Evolutionary conservation across 768 basidiomycete species (phyloP), one percentile per base, ranked within the genome.

Genomic region (Naganishia vaughanmartiniae): DNA sequence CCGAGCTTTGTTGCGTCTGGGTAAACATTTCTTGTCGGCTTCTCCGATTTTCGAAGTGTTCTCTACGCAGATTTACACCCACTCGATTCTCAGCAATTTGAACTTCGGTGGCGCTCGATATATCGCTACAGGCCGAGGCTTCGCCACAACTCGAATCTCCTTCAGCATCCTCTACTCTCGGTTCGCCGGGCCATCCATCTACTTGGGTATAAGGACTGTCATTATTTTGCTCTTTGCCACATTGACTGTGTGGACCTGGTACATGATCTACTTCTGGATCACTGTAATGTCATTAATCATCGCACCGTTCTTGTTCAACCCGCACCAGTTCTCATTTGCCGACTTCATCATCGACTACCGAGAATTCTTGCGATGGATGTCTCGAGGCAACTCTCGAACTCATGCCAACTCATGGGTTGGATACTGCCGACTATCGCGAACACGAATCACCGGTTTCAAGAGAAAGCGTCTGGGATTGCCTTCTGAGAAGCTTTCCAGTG

Each of bases 401-500:
- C 96, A 99, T 82, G 90, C 87, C 76, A 99, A 97, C 81, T 96
- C 95, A 5, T 99, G 96, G 96, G 95, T 98, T 74, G 95, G 96
- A 0, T 99, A 98, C 82, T 99, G 96, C 81, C 91, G 96, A 66
- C 84, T 99, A 55, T 93, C 93, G n/a, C 86, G 96, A 65, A 99
- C 96, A 21, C 90, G 92, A 87, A 95, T 99, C 79, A 99, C 96
- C 21, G 96, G 96, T n/a, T 99, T 93, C 87, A 98, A 98, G 87
- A 92, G 91, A 85, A 97, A 98, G 86, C 88, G 88, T 74, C 87
- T 99, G 7, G 96, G 96, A 26, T 90, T 93, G 78, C 96, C 96
- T 1, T 97, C 94, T 0, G 95, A 98, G 82, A 98, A 96, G 82
- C 85, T 98, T 31, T 94, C 94, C 6, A 90, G 90, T 65, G 96